These are phyloP conservation scores for Dendrobium officinale DNA, from an alignment of 106 monocot species.

Conservation along the genomic window DNA sequence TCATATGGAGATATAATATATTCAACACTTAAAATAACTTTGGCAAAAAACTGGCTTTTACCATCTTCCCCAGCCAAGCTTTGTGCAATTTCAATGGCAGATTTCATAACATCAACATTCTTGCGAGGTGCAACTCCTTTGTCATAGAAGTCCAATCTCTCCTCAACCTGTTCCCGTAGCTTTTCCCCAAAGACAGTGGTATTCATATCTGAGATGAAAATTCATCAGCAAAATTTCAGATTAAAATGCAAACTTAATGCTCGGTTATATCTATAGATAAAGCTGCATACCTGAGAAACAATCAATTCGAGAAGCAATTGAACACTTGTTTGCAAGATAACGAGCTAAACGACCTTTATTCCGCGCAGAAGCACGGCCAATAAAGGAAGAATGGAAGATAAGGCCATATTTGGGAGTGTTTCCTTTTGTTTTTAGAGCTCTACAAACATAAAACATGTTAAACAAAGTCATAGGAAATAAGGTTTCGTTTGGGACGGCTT, in stretches of 20 bases:
- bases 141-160: constrained; percentile 92
- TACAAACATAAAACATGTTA: constrained; percentile 7
- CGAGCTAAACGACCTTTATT: constrained; percentile 93
- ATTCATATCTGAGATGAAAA: constrained; percentile 33
- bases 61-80: constrained; percentile 20
- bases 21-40: background rate
- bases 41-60: constrained; percentile 5
- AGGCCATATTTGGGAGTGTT: constrained; percentile 97
- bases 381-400: constrained; percentile 93
- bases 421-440: constrained; percentile 83
- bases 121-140: constrained; percentile 92
- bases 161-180: constrained; percentile 88
- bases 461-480: background rate
- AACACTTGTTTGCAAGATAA: constrained; percentile 92
- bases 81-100: constrained; percentile 52
- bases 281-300: constrained; percentile 66
- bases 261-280: background rate
- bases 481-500: too few species aligned
- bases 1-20: background rate
- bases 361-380: constrained; percentile 69
- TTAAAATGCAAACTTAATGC: background rate
- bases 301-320: constrained; percentile 89
- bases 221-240: background rate
- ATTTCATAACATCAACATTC: constrained; percentile 96
- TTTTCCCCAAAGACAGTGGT: constrained; percentile 77